Evolutionary conservation across 768 basidiomycete genomes (phyloP).

Genomic region (Tulasnella sp.): DNA sequence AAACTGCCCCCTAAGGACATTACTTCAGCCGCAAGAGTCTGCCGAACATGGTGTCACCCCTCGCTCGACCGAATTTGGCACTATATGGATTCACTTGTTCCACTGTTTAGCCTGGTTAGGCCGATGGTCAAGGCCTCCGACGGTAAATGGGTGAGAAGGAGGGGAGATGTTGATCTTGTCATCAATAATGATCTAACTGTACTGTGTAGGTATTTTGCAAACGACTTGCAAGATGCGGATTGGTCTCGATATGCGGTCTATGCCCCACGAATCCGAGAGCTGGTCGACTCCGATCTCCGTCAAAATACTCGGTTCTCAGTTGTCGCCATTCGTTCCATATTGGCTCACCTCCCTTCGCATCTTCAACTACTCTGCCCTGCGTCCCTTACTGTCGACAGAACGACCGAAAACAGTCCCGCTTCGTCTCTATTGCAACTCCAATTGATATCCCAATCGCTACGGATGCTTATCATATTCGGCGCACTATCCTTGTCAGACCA

Average conservation of each 20-base stretch:
- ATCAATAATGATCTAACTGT: background rate
- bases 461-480: background rate
- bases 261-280: background rate
- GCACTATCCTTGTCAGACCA: too few species aligned
- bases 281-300: background rate
- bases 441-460: background rate
- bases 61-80: background rate
- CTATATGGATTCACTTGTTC: background rate
- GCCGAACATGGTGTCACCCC: background rate
- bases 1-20: background rate
- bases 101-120: background rate
- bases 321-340: background rate
- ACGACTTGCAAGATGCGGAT: background rate
- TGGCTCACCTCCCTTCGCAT: background rate
- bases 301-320: background rate
- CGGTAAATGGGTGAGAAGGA: background rate
- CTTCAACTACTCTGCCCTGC: background rate
- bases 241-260: background rate
- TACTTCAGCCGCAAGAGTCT: background rate
- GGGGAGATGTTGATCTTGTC: background rate
- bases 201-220: background rate
- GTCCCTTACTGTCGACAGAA: background rate
- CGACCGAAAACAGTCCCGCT: background rate
- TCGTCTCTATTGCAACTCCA: background rate
- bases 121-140: background rate